Conservation (phyloP, 2,329 filamentous ascomycete species). For the Xylariaceae sp. region DNA sequence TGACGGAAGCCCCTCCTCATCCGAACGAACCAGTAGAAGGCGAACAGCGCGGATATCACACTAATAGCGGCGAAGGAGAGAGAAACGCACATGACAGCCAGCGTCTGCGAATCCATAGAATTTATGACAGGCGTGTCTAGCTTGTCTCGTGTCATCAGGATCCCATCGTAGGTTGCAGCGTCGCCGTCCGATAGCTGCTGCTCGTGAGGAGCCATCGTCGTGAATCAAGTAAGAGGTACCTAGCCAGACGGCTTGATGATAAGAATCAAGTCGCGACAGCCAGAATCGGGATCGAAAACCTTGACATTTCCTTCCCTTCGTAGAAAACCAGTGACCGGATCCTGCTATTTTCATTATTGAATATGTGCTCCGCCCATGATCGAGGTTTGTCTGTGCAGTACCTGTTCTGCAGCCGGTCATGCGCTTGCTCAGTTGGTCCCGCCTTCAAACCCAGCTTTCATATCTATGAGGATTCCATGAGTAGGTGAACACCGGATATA, state of each 20-base stretch:
- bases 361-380: neutral
- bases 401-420: slow-evolving; percentile 1
- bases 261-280: neutral
- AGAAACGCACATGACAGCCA: slow-evolving; percentile 37
- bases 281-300: neutral
- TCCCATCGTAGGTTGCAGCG: slow-evolving; percentile 5
- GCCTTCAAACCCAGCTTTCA: neutral
- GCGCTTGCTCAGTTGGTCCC: neutral
- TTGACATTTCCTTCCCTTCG: slow-evolving; percentile 10
- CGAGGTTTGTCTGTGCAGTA: neutral
- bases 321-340: neutral
- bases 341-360: slow-evolving; percentile 1
- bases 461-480: neutral
- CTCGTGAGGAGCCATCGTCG: slow-evolving; percentile 24
- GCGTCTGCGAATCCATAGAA: slow-evolving; percentile 14
- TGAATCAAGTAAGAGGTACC: neutral
- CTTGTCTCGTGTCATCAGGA: slow-evolving; percentile 14
- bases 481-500: neutral
- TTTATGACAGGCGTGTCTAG: neutral
- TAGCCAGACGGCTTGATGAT: neutral
- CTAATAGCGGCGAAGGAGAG: slow-evolving; percentile 47
- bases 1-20: slow-evolving; percentile 73
- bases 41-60: slow-evolving; percentile 48
- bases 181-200: slow-evolving; percentile 3
- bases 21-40: slow-evolving; percentile 66